A percentile compares a stretch with the other conserved stretches of the same genome.
phyloP scores from a whole-genome alignment of 148 eudicot species.

The Rhododendron ovatum region DNA sequence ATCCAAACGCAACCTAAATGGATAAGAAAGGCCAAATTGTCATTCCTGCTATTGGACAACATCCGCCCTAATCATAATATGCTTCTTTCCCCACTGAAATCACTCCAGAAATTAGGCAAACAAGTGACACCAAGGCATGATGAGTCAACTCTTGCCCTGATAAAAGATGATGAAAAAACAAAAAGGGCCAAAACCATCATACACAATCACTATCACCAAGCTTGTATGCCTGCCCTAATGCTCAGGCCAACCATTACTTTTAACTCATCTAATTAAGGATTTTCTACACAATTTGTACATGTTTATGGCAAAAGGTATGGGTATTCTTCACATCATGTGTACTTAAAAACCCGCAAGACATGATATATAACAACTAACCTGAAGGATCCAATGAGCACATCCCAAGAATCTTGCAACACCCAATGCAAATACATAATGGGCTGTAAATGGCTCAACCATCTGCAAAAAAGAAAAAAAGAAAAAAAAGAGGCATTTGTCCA shows the following conservation, averaged over 20 bases:
- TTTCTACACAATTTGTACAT: background rate
- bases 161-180: background rate
- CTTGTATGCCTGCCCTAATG: background rate
- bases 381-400: conserved; percentile 78
- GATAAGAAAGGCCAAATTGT: background rate
- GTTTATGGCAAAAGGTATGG: background rate
- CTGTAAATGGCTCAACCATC: conserved; percentile 87
- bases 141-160: background rate
- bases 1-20: background rate
- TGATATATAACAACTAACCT: conserved; percentile 33
- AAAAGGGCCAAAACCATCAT: background rate
- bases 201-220: background rate
- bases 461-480: conserved; percentile 12
- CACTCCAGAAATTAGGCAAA: background rate
- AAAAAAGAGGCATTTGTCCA: background rate
- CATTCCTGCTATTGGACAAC: background rate
- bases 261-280: background rate
- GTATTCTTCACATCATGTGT: background rate
- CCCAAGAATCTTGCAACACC: conserved; percentile 77
- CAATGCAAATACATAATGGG: conserved; percentile 80
- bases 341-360: background rate
- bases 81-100: background rate
- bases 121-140: background rate
- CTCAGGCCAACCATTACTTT: background rate
- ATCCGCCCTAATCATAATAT: background rate